Evolutionary conservation across 352 stramenopile genomes (phyloP), one percentile per base, ranked within the genome.

Genomic region (Pythium brassicae): DNA sequence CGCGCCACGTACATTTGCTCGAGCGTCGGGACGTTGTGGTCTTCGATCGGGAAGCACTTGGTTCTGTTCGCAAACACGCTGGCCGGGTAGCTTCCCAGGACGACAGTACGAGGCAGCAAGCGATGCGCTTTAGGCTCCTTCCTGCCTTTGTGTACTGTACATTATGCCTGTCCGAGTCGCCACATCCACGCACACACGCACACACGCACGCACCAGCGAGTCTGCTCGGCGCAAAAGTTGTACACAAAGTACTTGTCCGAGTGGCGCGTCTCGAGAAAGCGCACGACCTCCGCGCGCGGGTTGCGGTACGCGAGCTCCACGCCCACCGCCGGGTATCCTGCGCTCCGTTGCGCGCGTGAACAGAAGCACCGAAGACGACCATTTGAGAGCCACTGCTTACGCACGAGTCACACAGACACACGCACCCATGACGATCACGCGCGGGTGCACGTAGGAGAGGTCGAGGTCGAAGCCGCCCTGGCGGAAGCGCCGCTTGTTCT

Each of bases 381-480:
- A 37, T 37, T 37, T 7, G 32, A 37, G n/a, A n/a, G n/a, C n/a
- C n/a, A n/a, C n/a, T n/a, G n/a, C n/a, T n/a, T n/a, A n/a, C n/a
- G n/a, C n/a, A n/a, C n/a, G n/a, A n/a, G 2, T 39, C 25, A 27
- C 25, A n/a, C 12, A 17, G 39, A 11, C 27, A 54, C 17, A 61
- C 72, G 4, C 42, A 90, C 80, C 78, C 80, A 90, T 90, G 63
- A 91, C 78, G 53, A 91, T 83, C 42, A 91, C 45, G 26, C 81
- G 81, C 53, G 78, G 78, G 56, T 89, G 77, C 52, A 91, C 52
- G 61, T 89, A 91, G 59, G 70, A 74, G 60, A 91, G 67, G 50
- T 91, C 81, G 23, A 91, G 65, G 57, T 89, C 75, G 43, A 76
- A 91, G 51, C 76, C 78, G 44, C 75, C 68, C 39, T 77, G 50